Evolutionary conservation across 139 green algal genomes (phyloP).

Genomic region (Klebsormidium nitens): DNA sequence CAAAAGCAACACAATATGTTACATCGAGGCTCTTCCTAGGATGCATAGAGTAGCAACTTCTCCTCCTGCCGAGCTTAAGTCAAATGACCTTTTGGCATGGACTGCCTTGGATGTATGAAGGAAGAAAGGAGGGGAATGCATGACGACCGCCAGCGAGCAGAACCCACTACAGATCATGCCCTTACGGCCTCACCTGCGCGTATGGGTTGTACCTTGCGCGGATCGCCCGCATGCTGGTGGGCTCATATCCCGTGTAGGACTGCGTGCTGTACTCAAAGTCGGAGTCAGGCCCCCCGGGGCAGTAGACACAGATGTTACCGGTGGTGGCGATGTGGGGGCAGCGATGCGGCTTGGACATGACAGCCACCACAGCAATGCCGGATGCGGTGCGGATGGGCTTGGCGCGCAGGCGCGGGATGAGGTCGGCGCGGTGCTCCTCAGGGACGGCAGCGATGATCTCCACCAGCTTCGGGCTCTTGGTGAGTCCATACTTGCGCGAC

Average conservation of each 20-base stretch:
- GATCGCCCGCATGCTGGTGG: constrained; percentile 95
- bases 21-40: too few relatives aligned
- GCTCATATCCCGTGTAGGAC: constrained; percentile 88
- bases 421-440: constrained; percentile 71
- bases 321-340: constrained; percentile 99
- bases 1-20: too few relatives aligned
- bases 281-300: constrained; percentile 90
- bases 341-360: constrained; percentile 98
- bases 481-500: constrained; percentile 47
- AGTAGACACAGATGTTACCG: constrained; percentile 99
- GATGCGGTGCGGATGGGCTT: constrained; percentile 83
- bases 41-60: too few relatives aligned
- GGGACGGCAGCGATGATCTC: constrained; percentile 96
- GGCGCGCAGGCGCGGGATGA: constrained; percentile 71
- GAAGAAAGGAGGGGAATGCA: too few relatives aligned
- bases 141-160: too few relatives aligned
- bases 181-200: too few relatives aligned
- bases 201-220: constrained; percentile 91
- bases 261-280: constrained; percentile 99
- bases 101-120: too few relatives aligned
- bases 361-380: constrained; percentile 96
- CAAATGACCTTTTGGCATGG: too few relatives aligned
- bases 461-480: constrained; percentile 83
- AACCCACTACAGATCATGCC: too few relatives aligned
- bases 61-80: too few relatives aligned